Conservation (phyloP, 2,329 filamentous ascomycete genomes). For the Neonectria magnoliae region DNA sequence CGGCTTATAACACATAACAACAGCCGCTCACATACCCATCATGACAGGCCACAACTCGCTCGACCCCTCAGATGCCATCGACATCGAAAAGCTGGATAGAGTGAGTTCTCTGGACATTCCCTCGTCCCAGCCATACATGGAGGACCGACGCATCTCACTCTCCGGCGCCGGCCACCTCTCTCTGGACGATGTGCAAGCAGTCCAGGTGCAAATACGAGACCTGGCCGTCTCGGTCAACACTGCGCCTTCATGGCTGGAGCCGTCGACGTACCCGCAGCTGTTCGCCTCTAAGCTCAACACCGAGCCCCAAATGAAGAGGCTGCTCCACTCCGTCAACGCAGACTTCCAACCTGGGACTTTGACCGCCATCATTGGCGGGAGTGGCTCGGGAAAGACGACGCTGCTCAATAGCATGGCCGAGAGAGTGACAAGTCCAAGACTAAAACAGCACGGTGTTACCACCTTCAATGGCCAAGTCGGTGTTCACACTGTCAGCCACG, state of each 20-base stretch:
- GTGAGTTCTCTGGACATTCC: constrained; percentile 48
- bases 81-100: constrained; percentile 47
- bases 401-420: constrained; percentile 77
- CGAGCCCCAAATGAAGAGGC: constrained; percentile 55
- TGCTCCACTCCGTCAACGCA: constrained; percentile 72
- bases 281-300: constrained; percentile 52
- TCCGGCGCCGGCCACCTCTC: constrained; percentile 52
- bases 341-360: constrained; percentile 72
- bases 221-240: constrained; percentile 68
- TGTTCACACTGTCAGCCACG: constrained; percentile 65
- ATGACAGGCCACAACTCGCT: constrained; percentile 2
- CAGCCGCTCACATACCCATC: background rate
- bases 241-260: constrained; percentile 63
- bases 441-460: constrained; percentile 63
- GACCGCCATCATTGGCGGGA: constrained; percentile 80
- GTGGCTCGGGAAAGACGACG: constrained; percentile 78
- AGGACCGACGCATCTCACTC: constrained; percentile 41
- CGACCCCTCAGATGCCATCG: constrained; percentile 17
- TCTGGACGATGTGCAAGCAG: constrained; percentile 64
- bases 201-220: constrained; percentile 63
- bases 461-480: constrained; percentile 70
- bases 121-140: constrained; percentile 25
- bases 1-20: background rate
- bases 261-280: constrained; percentile 56
- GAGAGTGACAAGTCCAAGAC: constrained; percentile 66